Base-by-base conservation (phyloP, 2,329 filamentous ascomycete genomes). In the Colletotrichum sp. region DNA sequence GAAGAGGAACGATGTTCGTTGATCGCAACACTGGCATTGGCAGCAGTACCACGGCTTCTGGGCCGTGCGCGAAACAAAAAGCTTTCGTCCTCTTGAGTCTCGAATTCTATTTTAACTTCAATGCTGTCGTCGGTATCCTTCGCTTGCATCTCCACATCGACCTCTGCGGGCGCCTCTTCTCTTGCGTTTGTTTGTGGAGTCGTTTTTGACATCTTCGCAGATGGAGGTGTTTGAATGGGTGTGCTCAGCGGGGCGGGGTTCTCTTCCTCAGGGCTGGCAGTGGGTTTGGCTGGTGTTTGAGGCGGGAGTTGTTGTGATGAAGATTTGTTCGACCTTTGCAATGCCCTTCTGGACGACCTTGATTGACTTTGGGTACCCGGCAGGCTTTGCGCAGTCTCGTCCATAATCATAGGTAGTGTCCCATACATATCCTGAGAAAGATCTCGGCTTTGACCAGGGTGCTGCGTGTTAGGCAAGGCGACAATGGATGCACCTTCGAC, bases 1-100 rank as follows among this genome's bases (percentile, higher is more conserved):
- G 4, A 10, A 64, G 34, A 24, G 18, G 13, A 26, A 16, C 43
- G 5, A 15, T 26, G 36, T 26, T 64, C 15, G 34, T 13, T 24
- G 21, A 34, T 24, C 24, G 21, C 32, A 12, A 32, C 32, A 10
- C 9, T 21, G 32, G 43, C 38, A 7, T n/a, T 28, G 21, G 52
- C 21, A 24, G 28, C 48, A 21, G 36, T 18, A 6, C 10, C 34
- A 52, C 55, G 70, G 16, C 52, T 28, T 16, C 58, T 43, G 12
- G 56, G 52, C 8, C 75, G 79, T 56, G 79, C 79, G 26, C 80
- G 83, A 75, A 82, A 85, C 21, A 78, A 77, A 66, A 84, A 84
- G 70, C 82, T 85, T 15, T 79, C 77, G 55, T 85, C 83, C 74
- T 80, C 78, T 58, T 85, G 82, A 12, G 80, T 84, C 66, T 80